Base-by-base conservation (phyloP, 805 yeast genomes). In the Candida piceae region DNA sequence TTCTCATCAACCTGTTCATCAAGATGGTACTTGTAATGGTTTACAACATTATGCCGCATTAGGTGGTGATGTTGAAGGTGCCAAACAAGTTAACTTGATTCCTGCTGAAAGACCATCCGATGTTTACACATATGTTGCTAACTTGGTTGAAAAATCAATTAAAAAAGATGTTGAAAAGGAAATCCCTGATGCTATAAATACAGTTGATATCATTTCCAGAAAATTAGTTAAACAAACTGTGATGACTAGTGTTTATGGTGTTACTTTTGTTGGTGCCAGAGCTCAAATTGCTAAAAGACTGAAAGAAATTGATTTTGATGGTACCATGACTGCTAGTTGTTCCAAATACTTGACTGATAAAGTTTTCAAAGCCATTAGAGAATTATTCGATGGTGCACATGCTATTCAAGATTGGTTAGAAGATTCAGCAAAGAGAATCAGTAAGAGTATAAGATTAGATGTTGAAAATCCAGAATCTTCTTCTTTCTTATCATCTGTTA, bases 171-270 rank as follows among this genome's bases (percentile, higher is more conserved):
- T 76, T 5, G 74, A 58, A 9, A 61, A 63, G 2, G 84, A 80
- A 8, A 69, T 74, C 42, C 71, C 69, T 38, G 60, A 62, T 38
- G 90, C 89, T 1, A 32, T 53, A n/a, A 57, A 64, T 23, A 62
- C 84, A 28, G 66, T 72, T 39, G 84, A 80, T 35, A 72, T 78
- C 41, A 74, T 90, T 39, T 73, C 80, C 15, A 74, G 98, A 50
- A 90, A 90, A 56, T 81, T 93, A 31, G 96, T 93, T 25, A 90
- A 90, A 57, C 98, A 90, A 58, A 87, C 98, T 0, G 97, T 90
- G 18, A 90, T 90, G 98, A 90, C 98, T 0, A 89, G 88, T 53
- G 98, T 90, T 25, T 90, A 90, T 57, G 98, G 98, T 52, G 98
- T 90, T 10, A 90, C 98, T 0, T 87, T 75, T 55, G 74, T 86